Conservation (phyloP, 106 monocot species). For the Phalaenopsis equestris region DNA sequence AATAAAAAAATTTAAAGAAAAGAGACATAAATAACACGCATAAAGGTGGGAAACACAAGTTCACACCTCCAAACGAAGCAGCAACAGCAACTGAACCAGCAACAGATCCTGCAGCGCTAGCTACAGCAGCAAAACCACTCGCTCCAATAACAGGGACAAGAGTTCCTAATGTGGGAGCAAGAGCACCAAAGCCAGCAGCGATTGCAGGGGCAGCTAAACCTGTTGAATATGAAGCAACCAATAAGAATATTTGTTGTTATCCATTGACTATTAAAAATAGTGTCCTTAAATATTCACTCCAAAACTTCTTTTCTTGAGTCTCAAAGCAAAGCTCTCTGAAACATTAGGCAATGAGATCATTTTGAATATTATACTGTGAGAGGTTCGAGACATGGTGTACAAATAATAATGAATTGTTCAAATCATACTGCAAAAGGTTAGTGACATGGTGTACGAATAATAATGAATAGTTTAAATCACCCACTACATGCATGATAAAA, state of each 20-base stretch:
- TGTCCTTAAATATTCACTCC: neutral
- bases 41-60: neutral
- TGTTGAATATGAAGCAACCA: slow-evolving; percentile 21
- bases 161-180: slow-evolving; percentile 87
- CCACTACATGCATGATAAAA: no score
- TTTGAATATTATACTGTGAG: neutral
- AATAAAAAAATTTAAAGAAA: neutral
- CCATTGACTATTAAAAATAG: neutral
- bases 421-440: neutral
- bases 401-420: neutral
- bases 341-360: neutral
- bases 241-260: neutral
- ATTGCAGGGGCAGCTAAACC: slow-evolving; percentile 99
- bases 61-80: slow-evolving; percentile 92
- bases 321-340: neutral
- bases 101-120: slow-evolving; percentile 87
- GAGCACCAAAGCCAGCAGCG: slow-evolving; percentile 92
- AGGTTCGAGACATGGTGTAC: neutral
- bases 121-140: slow-evolving; percentile 93
- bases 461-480: neutral
- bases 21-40: neutral
- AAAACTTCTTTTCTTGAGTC: neutral
- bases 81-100: slow-evolving; percentile 98
- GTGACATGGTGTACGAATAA: neutral
- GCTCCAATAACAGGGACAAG: slow-evolving; percentile 89